phyloP scores from a whole-genome alignment of 805 yeast species.

The Komagataella ulmi region DNA sequence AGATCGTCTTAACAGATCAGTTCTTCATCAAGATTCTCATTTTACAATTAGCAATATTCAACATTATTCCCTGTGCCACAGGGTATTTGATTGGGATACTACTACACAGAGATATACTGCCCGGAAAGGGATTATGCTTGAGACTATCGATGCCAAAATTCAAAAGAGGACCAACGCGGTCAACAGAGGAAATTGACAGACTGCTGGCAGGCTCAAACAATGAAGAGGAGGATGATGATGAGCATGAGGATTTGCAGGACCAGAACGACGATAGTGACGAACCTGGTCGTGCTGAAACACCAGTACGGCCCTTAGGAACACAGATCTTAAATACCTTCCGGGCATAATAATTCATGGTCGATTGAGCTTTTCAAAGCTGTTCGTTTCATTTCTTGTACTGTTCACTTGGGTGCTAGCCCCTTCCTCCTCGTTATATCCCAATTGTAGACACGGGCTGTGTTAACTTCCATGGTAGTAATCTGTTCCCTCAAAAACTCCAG shows the following conservation, averaged over 20 bases:
- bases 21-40: constrained; percentile 16
- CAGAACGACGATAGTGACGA: constrained; percentile 17
- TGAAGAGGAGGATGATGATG: constrained; percentile 6
- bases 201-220: constrained; percentile 1
- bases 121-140: constrained; percentile 21
- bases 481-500: constrained; percentile 75
- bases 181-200: constrained; percentile 2
- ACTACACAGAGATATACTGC: constrained; percentile 26
- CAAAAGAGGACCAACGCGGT: constrained; percentile 1
- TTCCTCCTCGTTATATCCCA: constrained; percentile 79
- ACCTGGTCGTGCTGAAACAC: constrained; percentile 33
- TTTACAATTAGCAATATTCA: constrained; percentile 20
- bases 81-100: constrained; percentile 32
- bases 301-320: constrained; percentile 45
- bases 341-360: constrained; percentile 12
- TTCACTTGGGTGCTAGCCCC: constrained; percentile 22
- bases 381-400: constrained; percentile 15
- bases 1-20: constrained; percentile 19
- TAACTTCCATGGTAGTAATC: constrained; percentile 96
- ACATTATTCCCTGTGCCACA: constrained; percentile 22
- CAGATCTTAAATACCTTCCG: constrained; percentile 51
- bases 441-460: constrained; percentile 83
- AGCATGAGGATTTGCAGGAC: constrained; percentile 17
- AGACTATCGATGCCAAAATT: constrained; percentile 10
- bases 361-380: not conserved